Evolutionary conservation across 495 filamentous ascomycete genomes (phyloP), one percentile per base, ranked within the genome.

Genomic region (Annulohypoxylon bovei): DNA sequence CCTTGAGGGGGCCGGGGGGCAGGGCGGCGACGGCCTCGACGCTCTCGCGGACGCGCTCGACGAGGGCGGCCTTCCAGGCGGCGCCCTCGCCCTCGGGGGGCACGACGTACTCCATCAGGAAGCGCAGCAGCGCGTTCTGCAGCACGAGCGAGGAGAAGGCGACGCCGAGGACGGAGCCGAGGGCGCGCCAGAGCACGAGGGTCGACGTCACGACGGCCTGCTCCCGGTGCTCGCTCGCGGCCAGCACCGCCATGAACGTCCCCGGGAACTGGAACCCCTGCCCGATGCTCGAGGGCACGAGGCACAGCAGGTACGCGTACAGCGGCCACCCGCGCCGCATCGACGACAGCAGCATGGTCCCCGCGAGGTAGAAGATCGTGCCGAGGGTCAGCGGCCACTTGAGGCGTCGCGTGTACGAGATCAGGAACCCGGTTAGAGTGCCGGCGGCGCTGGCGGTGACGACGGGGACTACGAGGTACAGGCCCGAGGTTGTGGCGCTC

Each of bases 171-270:
- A 94, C 91, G 46, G 82, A 84, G 8, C 91, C 92, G 28, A 93
- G 75, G 49, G 86, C 88, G 16, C 91, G 80, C 85, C 87, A 92
- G 14, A 94, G 78, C 6, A 89, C 86, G 47, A 93, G 73, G 0
- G 91, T 93, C 28, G 85, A 89, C 0, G 90, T 93, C 9, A 90
- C 90, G 18, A 93, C 89, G 2, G 92, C 91, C 71, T 93, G 90
- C 33, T 93, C 88, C n/a, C 83, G 80, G 65, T 91, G 88, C 8
- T 86, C 82, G 49, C 87, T 88, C 0, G 88, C 88, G 1, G 90
- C 90, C 4, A 94, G 86, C 3, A 92, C 82, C 3, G 87, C 86
- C 57, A 94, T 86, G 78, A 90, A 89, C 12, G 88, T 81, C 3
- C 86, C 84, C 0, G 91, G 91, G 74, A 84, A 87, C 71, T 82